phyloP scores from a whole-genome alignment of 768 basidiomycete species.

The Goffeauzyma gilvescens region DNA sequence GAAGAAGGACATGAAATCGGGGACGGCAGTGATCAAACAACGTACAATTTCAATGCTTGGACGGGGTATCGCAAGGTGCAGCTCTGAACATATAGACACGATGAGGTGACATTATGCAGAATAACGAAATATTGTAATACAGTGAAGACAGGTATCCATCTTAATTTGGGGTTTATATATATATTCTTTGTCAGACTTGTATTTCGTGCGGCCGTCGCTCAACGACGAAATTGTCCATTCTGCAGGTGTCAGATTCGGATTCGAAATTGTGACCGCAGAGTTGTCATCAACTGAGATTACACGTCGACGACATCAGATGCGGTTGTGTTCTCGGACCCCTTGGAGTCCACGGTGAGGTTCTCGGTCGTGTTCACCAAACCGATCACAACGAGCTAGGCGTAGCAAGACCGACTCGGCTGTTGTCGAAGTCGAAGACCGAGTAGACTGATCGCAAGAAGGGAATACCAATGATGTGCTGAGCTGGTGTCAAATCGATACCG shows the following conservation, averaged over 20 bases:
- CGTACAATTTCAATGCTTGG: constrained; percentile 31
- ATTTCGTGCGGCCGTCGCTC: neutral
- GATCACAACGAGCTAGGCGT: neutral
- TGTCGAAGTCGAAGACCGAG: constrained; percentile 35
- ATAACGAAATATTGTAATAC: neutral
- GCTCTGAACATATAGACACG: too few species aligned
- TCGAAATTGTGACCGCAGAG: neutral
- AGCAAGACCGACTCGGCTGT: constrained; percentile 36
- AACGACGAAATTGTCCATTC: neutral
- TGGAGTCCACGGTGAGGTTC: too few species aligned
- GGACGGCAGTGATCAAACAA: neutral
- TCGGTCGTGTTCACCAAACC: neutral
- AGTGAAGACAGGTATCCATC: neutral
- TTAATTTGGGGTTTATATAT: neutral
- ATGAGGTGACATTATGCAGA: too few species aligned
- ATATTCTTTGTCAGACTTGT: neutral
- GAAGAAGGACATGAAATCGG: constrained; percentile 17
- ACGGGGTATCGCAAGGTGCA: constrained; percentile 22
- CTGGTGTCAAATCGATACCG: constrained; percentile 23
- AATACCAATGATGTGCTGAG: constrained; percentile 34
- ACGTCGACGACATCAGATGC: neutral
- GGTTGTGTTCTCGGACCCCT: neutral
- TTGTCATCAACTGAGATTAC: neutral
- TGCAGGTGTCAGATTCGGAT: neutral
- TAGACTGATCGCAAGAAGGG: constrained; percentile 38